Conservation (phyloP, 352 stramenopile species). For the Phytophthora sojae region DNA sequence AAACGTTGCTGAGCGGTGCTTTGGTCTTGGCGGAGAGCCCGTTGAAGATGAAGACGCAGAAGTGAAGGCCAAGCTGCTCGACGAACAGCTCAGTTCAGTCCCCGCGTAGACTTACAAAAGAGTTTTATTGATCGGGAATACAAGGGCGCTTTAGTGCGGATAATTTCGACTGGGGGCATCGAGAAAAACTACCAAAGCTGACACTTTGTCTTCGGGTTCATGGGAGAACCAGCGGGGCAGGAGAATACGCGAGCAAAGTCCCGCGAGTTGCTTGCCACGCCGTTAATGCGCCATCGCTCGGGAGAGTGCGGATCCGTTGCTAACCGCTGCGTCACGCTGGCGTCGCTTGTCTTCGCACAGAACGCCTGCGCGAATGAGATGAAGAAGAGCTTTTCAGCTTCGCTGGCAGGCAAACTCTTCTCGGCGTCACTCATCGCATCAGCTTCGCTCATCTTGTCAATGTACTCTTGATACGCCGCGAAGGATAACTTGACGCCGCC, state of each 20-base stretch:
- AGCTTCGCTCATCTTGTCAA: constrained; percentile 37
- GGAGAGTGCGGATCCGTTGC: constrained; percentile 72
- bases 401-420: constrained; percentile 19
- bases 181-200: constrained; percentile 66
- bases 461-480: constrained; percentile 57
- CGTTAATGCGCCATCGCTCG: constrained; percentile 80
- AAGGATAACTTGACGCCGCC: constrained; percentile 81
- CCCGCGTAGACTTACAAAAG: constrained; percentile 29
- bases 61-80: constrained; percentile 36
- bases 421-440: constrained; percentile 35
- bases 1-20: constrained; percentile 58
- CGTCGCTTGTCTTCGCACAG: constrained; percentile 71
- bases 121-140: constrained; percentile 26
- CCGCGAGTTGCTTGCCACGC: constrained; percentile 76
- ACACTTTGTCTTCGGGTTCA: constrained; percentile 81
- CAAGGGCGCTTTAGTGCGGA: neutral
- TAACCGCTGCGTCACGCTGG: constrained; percentile 55
- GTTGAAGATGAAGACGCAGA: constrained; percentile 24
- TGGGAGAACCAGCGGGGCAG: constrained; percentile 57
- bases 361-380: constrained; percentile 80
- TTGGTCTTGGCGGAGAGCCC: constrained; percentile 22
- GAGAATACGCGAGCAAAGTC: constrained; percentile 74
- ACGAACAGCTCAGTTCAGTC: constrained; percentile 25
- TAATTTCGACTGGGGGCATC: neutral
- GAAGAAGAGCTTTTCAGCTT: constrained; percentile 76